Base-by-base conservation (phyloP, 768 basidiomycete species). In the Lactarius quietus region DNA sequence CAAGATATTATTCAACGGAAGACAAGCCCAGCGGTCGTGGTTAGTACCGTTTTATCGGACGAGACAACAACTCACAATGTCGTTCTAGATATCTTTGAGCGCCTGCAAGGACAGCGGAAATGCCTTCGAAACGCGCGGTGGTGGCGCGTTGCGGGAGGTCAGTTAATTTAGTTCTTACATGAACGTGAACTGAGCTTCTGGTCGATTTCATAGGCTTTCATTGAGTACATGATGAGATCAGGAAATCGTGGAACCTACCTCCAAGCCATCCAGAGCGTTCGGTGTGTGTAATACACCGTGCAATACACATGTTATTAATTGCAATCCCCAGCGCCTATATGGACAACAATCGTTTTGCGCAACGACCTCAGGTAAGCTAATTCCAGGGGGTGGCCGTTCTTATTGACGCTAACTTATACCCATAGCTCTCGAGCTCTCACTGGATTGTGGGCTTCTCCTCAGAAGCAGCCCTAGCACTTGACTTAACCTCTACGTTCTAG, bases 41-140 rank as follows among this genome's bases (percentile, higher is more conserved):
- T 54, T 3, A 54, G 58, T 45, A 26, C 20, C 20, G 6, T 64
- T 51, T 26, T 43, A 9, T 39, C 1, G 10, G 3, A 15, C n/a
- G 28, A n/a, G 31, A 15, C 12, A 8, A 5, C 53, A 8, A 33
- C 28, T 20, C 17, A 6, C 1, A 33, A 39, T 17, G 7, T 23
- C 20, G 5, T 3, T 45, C 10, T 31, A 64, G 63, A n/a, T 64
- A 0, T 64, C 31, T 36, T 20, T 64, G 31, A 59, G 63, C 17
- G 58, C 57, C 14, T 20, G 51, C 33, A 35, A n/a, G 23, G 26
- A 59, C 10, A 14, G 15, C 3, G n/a, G 7, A 31, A 6, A 10
- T 5, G 51, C 39, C 2, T 2, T 43, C 6, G 63, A 43, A 51
- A 20, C 51, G 3, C 18, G 5, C 9, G 6, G 15, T 3, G 52